A percentile compares a stretch with the other conserved stretches of the same genome.
phyloP scores from a whole-genome alignment of 768 basidiomycete genomes.

The Leucocoprinus leucothites region DNA sequence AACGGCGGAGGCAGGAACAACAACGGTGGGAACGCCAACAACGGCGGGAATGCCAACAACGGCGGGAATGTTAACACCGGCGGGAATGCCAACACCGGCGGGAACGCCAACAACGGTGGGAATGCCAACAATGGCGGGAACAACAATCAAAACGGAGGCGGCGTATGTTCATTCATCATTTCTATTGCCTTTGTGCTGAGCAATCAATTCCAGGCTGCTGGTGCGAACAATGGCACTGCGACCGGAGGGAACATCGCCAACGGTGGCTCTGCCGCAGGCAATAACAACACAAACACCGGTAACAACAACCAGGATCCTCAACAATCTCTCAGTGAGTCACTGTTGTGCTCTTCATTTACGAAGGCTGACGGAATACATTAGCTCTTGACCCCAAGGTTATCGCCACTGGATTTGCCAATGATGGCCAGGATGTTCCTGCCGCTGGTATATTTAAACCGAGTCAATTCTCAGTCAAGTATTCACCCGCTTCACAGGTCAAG shows the following conservation, averaged over 20 bases:
- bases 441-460: constrained; percentile 40
- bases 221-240: constrained; percentile 2
- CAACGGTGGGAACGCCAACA: constrained; percentile 14
- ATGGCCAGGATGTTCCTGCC: constrained; percentile 42
- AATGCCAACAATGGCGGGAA: constrained; percentile 5
- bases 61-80: constrained; percentile 12
- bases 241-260: constrained; percentile 13
- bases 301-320: constrained; percentile 37
- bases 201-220: constrained; percentile 1
- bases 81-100: constrained; percentile 10
- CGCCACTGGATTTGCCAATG: constrained; percentile 49
- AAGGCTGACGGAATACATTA: constrained; percentile 8
- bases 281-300: constrained; percentile 21
- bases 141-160: constrained; percentile 13
- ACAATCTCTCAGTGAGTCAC: constrained; percentile 34
- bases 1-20: background rate
- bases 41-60: background rate
- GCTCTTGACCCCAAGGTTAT: constrained; percentile 46
- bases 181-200: background rate
- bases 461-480: constrained; percentile 27
- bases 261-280: constrained; percentile 11
- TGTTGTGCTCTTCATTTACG: background rate
- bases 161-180: background rate
- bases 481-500: constrained; percentile 44
- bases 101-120: constrained; percentile 2